Base-by-base conservation (phyloP, 2,329 filamentous ascomycete genomes). In the Pseudogymnoascus verrucosus region DNA sequence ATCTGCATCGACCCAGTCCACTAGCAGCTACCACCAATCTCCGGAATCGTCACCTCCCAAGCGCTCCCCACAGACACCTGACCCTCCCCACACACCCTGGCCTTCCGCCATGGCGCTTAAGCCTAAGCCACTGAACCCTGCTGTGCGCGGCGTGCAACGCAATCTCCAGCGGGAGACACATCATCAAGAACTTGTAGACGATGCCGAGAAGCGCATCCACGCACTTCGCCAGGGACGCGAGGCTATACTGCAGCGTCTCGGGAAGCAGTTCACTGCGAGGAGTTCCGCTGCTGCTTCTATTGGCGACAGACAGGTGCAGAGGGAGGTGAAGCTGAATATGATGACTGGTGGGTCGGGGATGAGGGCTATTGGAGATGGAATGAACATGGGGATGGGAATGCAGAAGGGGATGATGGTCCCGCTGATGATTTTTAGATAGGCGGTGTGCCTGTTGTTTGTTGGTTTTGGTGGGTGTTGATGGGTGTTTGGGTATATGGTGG, bases 211-310 rank as follows among this genome's bases (percentile, higher is more conserved):
- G 62, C 79, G 84, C 63, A 77, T 77, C 4, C 81, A 77, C 67
- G 82, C 84, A 8, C 75, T 88, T 60, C 78, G 79, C 69, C 81
- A 82, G 64, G 85, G 85, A 36, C 84, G 83, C 71, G 83, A 84
- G 66, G 82, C 83, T 0, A 84, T 88, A 11, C 75, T 88, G 63
- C 79, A 77, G 65, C 85, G 85, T 68, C 78, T 88, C 1, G 61
- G 81, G 78, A 68, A 78, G 78, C 82, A 86, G 70, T 85, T 80
- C 63, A 70, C 67, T 62, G 70, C 67, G 40, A 67, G 61, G 34
- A 69, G 63, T n/a, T 57, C 51, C 12, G 59, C 34, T 37, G 39
- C 34, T 61, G 11, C 7, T 8, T 61, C 39, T 21, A 19, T 8
- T n/a, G 34, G 59, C 39, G 59, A 42, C 8, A 16, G 26, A 23